Base-by-base conservation (phyloP, 2,329 filamentous ascomycete genomes). In the Zalaria sp. region DNA sequence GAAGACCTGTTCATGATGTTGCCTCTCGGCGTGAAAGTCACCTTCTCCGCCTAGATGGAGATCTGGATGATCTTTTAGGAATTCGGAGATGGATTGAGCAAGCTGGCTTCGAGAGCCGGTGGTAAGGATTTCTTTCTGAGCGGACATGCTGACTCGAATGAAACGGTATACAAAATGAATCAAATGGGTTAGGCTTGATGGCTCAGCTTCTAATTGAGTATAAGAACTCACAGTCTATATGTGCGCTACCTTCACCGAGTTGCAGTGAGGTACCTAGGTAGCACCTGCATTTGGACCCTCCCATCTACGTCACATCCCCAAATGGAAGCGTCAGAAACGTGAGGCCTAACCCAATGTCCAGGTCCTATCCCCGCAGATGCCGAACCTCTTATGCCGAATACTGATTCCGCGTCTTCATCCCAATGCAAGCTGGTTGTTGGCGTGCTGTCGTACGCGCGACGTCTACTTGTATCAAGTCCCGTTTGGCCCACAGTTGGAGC, bases 1-100 rank as follows among this genome's bases (percentile, higher is more conserved):
- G 40, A 61, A 59, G n/a, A 60, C 51, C 37, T 49, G 34, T 8
- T 50, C 42, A 34, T 56, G 52, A 39, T 54, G 46, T 9, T 37
- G 37, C 5, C 51, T 51, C 39, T 55, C 53, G 4, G 38, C 39
- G 32, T 50, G 46, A 43, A 54, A 56, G 42, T 53, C 51, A 26
- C 46, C 50, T 27, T 46, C 42, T 11, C 47, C 49, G 26, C 52
- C 50, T 7, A 55, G 51, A 40, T 53, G 53, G 5, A 55, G 50
- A n/a, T 46, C 39, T 9, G 51, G 46, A 38, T 50, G 35, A 4
- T 47, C 37, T 31, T 48, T 46, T 18, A 52, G 46, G 38, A 53
- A 54, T 5, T 18, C 38, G 9, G 42, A 8, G n/a, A 53, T 47
- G 18, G 42, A 43, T 5, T 8, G 40, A 27, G 43, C 39, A 27